Conservation (phyloP, 2,329 filamentous ascomycete species). For the Volutella citrinella region DNA sequence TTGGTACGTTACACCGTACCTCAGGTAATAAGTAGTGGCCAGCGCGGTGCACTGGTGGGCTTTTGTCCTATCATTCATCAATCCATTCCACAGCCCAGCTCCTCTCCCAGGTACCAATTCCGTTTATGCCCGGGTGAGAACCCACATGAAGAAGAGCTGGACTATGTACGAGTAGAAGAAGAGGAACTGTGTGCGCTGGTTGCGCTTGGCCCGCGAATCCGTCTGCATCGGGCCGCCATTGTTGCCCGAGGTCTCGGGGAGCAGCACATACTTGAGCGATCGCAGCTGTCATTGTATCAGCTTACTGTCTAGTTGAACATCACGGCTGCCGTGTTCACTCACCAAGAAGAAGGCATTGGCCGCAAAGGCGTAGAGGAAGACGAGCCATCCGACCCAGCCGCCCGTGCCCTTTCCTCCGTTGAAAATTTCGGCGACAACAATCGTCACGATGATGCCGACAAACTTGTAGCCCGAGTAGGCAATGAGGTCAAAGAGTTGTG, state of each 20-base stretch:
- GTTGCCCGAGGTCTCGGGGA: slow-evolving; percentile 75
- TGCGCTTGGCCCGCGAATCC: slow-evolving; percentile 81
- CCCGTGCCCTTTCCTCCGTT: slow-evolving; percentile 79
- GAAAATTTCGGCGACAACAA: slow-evolving; percentile 73
- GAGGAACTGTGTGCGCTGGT: slow-evolving; percentile 84
- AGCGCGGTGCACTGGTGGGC: too few species aligned
- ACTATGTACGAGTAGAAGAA: slow-evolving; percentile 94
- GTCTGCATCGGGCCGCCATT: slow-evolving; percentile 62
- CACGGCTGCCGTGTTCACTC: slow-evolving; percentile 32
- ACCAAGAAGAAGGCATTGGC: slow-evolving; percentile 96
- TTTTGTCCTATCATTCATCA: too few species aligned
- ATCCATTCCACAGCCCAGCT: background rate
- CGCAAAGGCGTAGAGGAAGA: slow-evolving; percentile 88
- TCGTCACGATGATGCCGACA: slow-evolving; percentile 89
- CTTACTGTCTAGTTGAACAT: background rate
- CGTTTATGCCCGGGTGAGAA: slow-evolving; percentile 48
- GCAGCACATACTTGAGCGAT: slow-evolving; percentile 90
- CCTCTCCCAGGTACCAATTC: background rate
- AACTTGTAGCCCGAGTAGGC: slow-evolving; percentile 99
- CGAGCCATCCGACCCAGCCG: slow-evolving; percentile 81
- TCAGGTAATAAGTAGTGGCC: too few species aligned
- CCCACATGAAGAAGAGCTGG: slow-evolving; percentile 94
- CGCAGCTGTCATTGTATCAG: slow-evolving; percentile 62
- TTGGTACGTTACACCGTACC: too few species aligned
- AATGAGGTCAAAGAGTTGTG: slow-evolving; percentile 87